Evolutionary conservation across 495 filamentous ascomycete genomes (phyloP), one percentile per base, ranked within the genome.

Genomic region (Tuber microsphaerosporum): DNA sequence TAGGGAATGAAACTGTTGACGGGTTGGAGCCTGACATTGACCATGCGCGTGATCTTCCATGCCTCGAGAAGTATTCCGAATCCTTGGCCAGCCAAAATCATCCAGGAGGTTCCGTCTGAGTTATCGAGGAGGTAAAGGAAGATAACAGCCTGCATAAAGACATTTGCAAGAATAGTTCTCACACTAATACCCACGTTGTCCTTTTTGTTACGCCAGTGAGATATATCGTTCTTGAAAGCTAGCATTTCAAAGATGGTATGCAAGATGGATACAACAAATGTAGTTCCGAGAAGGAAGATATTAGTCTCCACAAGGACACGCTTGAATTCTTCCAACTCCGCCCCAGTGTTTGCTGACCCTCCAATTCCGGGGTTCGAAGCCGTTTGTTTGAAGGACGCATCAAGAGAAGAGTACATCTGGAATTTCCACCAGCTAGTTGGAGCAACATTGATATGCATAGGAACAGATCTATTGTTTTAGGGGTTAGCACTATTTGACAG

Each of bases 151-250:
- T 99, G 95, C 95, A 99, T 99, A 84, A 98, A 93, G 77, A 98
- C 94, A 81, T 98, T 99, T 77, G 92, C 94, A 61, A 99, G 87
- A 81, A 99, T 99, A 14, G 96, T 96, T 48, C 95, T 92, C 68
- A 99, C 91, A 12, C 93, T 97, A 42, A 97, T 93, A 73, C 95
- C 95, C 46, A 99, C 93, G 72, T 94, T 92, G 86, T 98, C 96
- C 86, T 99, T 99, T 92, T 99, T 99, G 86, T 98, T 97, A 80
- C 93, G 92, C 89, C 94, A 99, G 85, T 99, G 95, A 41, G 93
- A 88, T 81, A 99, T 97, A 83, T 99, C 95, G 83, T 91, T 97
- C 79, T 97, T 97, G 86, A 99, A 99, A 9, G 95, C 96, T 26
- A 99, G 89, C 80, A 91, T 93, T 84, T 99, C 95, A 78, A 99